Conservation (phyloP, 2,329 filamentous ascomycete species). For the Leptographium flavum region DNA sequence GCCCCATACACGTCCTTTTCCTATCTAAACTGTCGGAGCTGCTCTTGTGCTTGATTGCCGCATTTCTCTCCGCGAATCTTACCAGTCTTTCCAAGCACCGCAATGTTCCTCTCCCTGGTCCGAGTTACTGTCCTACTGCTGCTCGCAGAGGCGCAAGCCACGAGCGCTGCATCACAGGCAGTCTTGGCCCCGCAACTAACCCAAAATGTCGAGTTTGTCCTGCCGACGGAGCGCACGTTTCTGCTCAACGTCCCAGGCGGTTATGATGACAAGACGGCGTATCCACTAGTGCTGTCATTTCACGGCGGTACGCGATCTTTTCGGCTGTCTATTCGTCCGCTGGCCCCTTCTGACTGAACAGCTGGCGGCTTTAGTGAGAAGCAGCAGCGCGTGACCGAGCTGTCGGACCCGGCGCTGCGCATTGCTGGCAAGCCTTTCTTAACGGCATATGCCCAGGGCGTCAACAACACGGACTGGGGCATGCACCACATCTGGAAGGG, state of each 20-base stretch:
- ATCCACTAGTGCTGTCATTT: slow-evolving; percentile 6
- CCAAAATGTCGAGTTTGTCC: not conserved
- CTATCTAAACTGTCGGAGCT: no score
- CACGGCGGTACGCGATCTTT: slow-evolving; percentile 2
- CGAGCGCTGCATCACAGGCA: not conserved
- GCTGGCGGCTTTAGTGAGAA: slow-evolving; percentile 4
- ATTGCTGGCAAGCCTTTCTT: slow-evolving; percentile 5
- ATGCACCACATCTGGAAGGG: slow-evolving; percentile 7
- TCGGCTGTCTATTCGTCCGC: no score
- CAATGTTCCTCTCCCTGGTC: not conserved
- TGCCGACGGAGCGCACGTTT: slow-evolving; percentile 4
- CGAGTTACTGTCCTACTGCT: not conserved
- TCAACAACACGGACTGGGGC: slow-evolving; percentile 6
- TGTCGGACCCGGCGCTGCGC: slow-evolving; percentile 3
- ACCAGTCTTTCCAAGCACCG: no score
- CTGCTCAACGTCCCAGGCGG: slow-evolving; percentile 4
- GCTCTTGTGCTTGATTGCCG: no score
- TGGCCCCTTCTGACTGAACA: not conserved
- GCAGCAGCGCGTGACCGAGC: slow-evolving; percentile 6
- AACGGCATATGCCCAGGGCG: slow-evolving; percentile 6
- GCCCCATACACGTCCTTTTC: no score
- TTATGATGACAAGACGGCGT: not conserved
- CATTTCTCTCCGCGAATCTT: no score
- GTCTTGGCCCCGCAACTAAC: not conserved
- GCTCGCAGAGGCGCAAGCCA: not conserved